Evolutionary conservation across 805 yeast species (phyloP).

Genomic region (Priceomyces medius): DNA sequence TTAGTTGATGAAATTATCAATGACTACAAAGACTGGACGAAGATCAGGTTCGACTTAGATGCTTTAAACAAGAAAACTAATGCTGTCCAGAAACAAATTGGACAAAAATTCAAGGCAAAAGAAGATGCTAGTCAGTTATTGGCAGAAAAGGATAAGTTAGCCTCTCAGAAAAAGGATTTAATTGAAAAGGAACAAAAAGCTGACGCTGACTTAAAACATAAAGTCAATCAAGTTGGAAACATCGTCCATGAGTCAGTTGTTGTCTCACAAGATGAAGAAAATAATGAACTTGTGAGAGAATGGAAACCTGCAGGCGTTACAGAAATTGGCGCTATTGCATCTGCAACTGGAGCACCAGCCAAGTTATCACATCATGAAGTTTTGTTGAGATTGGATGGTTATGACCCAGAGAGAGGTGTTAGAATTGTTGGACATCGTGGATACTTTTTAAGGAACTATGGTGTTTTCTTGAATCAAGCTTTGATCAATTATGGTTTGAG

Average conservation of each 20-base stretch:
- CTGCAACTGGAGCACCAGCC: constrained; percentile 77
- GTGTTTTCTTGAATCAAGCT: constrained; percentile 98
- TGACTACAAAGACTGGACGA: constrained; percentile 92
- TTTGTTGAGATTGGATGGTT: constrained; percentile 90
- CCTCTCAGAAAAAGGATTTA: constrained; percentile 65
- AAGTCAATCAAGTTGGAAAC: constrained; percentile 91
- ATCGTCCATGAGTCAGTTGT: constrained; percentile 91
- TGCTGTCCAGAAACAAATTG: constrained; percentile 90
- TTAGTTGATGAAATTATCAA: constrained; percentile 91
- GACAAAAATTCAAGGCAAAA: constrained; percentile 87
- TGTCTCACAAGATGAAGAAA: constrained; percentile 81
- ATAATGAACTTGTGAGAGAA: constrained; percentile 81
- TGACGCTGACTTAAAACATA: constrained; percentile 68
- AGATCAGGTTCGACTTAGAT: constrained; percentile 77
- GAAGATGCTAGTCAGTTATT: constrained; percentile 88
- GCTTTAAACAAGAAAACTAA: constrained; percentile 85
- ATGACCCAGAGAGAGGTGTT: constrained; percentile 98
- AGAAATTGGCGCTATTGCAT: constrained; percentile 61
- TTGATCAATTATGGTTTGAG: constrained; percentile 92
- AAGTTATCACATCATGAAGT: constrained; percentile 93
- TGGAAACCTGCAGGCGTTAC: constrained; percentile 80
- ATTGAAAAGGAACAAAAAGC: constrained; percentile 72
- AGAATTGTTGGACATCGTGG: constrained; percentile 98
- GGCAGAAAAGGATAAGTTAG: constrained; percentile 74
- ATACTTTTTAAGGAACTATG: constrained; percentile 89